Evolutionary conservation across 352 stramenopile genomes (phyloP).

Genomic region (Globisporangium apiculatum): DNA sequence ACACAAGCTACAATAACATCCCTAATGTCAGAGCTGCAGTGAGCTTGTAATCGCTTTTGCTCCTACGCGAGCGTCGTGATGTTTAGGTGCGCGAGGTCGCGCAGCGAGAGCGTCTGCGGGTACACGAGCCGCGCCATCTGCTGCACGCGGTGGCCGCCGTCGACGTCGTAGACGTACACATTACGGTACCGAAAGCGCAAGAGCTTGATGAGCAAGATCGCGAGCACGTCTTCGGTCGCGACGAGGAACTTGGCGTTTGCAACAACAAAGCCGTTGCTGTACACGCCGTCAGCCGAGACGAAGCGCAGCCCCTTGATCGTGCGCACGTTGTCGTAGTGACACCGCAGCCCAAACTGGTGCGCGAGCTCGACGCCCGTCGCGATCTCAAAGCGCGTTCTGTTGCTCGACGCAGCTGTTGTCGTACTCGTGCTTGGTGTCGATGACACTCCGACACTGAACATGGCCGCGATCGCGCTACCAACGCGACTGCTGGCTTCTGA

Average conservation of each 20-base stretch:
- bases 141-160: background rate
- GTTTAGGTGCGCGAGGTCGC: slow-evolving; percentile 5
- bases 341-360: slow-evolving; percentile 6
- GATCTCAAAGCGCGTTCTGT: background rate
- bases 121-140: slow-evolving; percentile 8
- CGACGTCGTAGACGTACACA: background rate
- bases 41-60: too few species aligned
- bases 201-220: slow-evolving; percentile 5
- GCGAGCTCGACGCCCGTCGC: background rate
- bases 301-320: slow-evolving; percentile 8
- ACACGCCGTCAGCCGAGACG: slow-evolving; percentile 19
- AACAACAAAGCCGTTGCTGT: slow-evolving; percentile 26
- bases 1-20: too few species aligned
- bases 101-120: slow-evolving; percentile 3
- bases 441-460: background rate
- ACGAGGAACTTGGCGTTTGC: slow-evolving; percentile 5
- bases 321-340: slow-evolving; percentile 2
- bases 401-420: background rate
- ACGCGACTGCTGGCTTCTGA: background rate
- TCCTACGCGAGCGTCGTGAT: background rate
- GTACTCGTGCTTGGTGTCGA: background rate
- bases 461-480: background rate
- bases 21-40: too few species aligned
- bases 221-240: slow-evolving; percentile 7
- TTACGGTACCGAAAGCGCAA: background rate